These are phyloP conservation scores for Aspergillus versicolor DNA, from an alignment of 2,329 filamentous ascomycete genomes.

Conservation along the genomic window DNA sequence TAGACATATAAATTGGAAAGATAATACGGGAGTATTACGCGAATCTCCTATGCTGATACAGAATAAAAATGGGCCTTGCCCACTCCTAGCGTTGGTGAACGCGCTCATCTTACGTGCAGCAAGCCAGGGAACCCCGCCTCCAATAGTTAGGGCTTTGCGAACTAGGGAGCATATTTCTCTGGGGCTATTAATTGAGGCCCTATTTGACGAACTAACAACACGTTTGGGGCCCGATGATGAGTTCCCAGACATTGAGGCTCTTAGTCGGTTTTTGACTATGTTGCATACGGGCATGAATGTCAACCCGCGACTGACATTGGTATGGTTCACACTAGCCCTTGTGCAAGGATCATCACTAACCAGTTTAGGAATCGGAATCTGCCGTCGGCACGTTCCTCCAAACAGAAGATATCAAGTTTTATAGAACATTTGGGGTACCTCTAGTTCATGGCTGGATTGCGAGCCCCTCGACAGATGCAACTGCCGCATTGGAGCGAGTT, in stretches of 20 bases:
- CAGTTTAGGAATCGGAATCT: slow-evolving; percentile 29
- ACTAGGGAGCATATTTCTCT: slow-evolving; percentile 86
- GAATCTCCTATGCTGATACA: slow-evolving; percentile 87
- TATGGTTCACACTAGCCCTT: slow-evolving; percentile 16
- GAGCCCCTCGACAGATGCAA: slow-evolving; percentile 61
- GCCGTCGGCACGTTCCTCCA: slow-evolving; percentile 77
- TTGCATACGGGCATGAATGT: slow-evolving; percentile 98
- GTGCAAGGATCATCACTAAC: slow-evolving; percentile 39
- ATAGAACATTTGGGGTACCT: slow-evolving; percentile 83
- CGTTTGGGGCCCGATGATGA: slow-evolving; percentile 65
- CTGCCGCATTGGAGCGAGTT: slow-evolving; percentile 68
- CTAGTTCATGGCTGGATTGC: slow-evolving; percentile 94
- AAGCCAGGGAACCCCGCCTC: slow-evolving; percentile 63
- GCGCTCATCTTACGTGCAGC: slow-evolving; percentile 83
- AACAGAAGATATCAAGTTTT: slow-evolving; percentile 85
- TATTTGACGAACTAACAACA: slow-evolving; percentile 92
- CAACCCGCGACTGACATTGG: slow-evolving; percentile 80
- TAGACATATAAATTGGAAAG: slow-evolving; percentile 85
- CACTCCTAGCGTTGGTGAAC: slow-evolving; percentile 88
- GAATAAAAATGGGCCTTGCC: slow-evolving; percentile 92
- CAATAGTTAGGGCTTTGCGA: slow-evolving; percentile 73
- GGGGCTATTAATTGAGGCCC: slow-evolving; percentile 77
- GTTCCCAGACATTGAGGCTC: slow-evolving; percentile 81
- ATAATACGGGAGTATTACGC: slow-evolving; percentile 64
- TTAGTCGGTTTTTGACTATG: slow-evolving; percentile 83